Evolutionary conservation across 2,329 filamentous ascomycete species (phyloP).

Genomic region (Ophiosphaerella herpotricha): DNA sequence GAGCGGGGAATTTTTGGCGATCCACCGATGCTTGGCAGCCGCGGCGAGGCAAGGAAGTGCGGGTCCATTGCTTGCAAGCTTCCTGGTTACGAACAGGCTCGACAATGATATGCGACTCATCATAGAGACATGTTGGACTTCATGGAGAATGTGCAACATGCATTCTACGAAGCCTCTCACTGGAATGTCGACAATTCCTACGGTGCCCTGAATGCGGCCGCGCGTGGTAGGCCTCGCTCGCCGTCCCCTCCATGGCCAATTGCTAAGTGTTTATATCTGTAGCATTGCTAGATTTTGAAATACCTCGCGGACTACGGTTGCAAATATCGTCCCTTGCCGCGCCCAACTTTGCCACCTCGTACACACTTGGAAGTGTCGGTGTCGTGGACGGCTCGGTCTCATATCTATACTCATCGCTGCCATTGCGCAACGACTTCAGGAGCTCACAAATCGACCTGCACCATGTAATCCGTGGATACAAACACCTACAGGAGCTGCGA

Average conservation of each 20-base stretch:
- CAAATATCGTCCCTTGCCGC: conserved; percentile 90
- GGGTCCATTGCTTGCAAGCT: conserved; percentile 6
- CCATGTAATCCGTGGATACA: conserved; percentile 79
- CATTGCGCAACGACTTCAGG: conserved; percentile 68
- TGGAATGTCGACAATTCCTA: conserved; percentile 96
- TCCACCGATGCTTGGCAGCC: conserved; percentile 33
- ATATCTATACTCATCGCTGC: conserved; percentile 90
- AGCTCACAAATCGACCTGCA: conserved; percentile 78
- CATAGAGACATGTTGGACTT: conserved; percentile 79
- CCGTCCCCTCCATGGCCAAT: conserved; percentile 9
- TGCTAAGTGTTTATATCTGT: conserved; percentile 14
- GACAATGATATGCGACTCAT: conserved; percentile 27
- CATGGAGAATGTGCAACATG: conserved; percentile 94
- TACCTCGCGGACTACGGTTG: conserved; percentile 80
- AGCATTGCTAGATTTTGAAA: conserved; percentile 88
- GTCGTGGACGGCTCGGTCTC: conserved; percentile 96
- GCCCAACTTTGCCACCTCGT: conserved; percentile 91
- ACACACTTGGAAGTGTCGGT: conserved; percentile 85
- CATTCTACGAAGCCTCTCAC: conserved; percentile 82
- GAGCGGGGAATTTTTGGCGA: conserved; percentile 42
- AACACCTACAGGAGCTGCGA: conserved; percentile 71
- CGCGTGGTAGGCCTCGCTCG: conserved; percentile 64
- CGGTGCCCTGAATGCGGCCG: conserved; percentile 80
- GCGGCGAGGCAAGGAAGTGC: conserved; percentile 23
- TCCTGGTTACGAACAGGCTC: conserved; percentile 3